Evolutionary conservation across 495 filamentous ascomycete species (phyloP), one percentile per base, ranked within the genome.

Genomic region (Podospora pseudopauciseta): DNA sequence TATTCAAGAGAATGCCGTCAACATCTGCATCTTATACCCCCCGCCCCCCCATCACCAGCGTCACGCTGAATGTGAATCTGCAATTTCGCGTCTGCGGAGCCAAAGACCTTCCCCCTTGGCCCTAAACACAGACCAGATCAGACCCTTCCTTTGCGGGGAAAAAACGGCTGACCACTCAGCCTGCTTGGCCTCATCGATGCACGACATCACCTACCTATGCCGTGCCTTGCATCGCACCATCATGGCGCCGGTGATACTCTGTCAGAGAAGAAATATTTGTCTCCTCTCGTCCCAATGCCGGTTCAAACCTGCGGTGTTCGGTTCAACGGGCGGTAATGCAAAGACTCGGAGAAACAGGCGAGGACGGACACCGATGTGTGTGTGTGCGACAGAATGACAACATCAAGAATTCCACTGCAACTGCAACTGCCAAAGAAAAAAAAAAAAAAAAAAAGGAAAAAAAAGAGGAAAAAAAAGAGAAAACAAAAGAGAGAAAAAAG

Each of bases 61-160:
- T 58, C 55, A 15, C 55, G 55, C 55, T 58, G 16, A 26, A 58
- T 58, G 55, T 26, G 55, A 63, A 63, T 44, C 61, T 63, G 61
- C 20, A 63, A 63, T 63, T 49, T 63, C 61, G 61, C 61, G 4
- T 63, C 60, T n/a, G 19, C 34, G 61, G 13, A 19, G n/a, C 28
- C 30, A 5, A 13, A 23, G 61, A 58, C 5, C n/a, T 58, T 20
- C 11, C 55, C 23, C 54, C 4, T 9, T 18, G 15, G 11, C 5
- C 5, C 55, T 58, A 58, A 26, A 58, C 23, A 15, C 23, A 61
- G 59, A 5, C 28, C 59, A 63, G 11, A 39, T 34, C 16, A 49
- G 32, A 63, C 27, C 61, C 27, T 63, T 49, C 39, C 13, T 49
- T 63, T 63, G 61, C 61, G 61, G 61, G 61, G 61, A 63, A 63